Evolutionary conservation across 257 asterid species (phyloP).

Genomic region (Phtheirospermum japonicum): DNA sequence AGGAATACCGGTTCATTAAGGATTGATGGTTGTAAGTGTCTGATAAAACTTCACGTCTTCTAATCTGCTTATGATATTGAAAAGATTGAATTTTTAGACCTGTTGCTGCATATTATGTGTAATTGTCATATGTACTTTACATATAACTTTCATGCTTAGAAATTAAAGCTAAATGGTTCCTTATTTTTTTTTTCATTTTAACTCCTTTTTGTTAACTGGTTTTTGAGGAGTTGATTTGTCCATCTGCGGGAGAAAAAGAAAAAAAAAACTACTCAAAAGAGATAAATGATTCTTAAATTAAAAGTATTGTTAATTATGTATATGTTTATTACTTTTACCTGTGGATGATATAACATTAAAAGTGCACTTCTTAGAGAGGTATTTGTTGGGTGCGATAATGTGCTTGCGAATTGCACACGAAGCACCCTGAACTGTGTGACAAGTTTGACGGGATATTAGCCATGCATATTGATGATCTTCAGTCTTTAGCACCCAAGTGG

Average conservation of each 20-base stretch:
- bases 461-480: conserved; percentile 95
- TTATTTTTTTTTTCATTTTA: no score
- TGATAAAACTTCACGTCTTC: not conserved
- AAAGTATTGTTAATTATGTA: no score
- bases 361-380: conserved; percentile 46
- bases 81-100: conserved; percentile 28
- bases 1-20: not conserved
- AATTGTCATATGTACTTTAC: not conserved
- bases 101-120: conserved; percentile 95
- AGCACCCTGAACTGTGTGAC: conserved; percentile 89
- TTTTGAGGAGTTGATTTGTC: not conserved
- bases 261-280: no score
- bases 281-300: no score
- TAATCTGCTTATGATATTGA: not conserved
- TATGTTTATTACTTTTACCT: no score
- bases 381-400: conserved; percentile 87
- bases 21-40: conserved; percentile 57
- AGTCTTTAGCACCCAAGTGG: conserved; percentile 91
- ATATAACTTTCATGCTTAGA: no score
- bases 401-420: conserved; percentile 84
- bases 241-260: not conserved
- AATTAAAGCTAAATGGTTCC: no score
- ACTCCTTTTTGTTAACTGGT: no score
- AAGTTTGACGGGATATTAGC: conserved; percentile 97
- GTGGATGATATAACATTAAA: no score